A percentile compares a stretch with the other conserved stretches of the same genome.
phyloP scores from a whole-genome alignment of 192 early-diverging fungal genomes.

The Linnemannia exigua region DNA sequence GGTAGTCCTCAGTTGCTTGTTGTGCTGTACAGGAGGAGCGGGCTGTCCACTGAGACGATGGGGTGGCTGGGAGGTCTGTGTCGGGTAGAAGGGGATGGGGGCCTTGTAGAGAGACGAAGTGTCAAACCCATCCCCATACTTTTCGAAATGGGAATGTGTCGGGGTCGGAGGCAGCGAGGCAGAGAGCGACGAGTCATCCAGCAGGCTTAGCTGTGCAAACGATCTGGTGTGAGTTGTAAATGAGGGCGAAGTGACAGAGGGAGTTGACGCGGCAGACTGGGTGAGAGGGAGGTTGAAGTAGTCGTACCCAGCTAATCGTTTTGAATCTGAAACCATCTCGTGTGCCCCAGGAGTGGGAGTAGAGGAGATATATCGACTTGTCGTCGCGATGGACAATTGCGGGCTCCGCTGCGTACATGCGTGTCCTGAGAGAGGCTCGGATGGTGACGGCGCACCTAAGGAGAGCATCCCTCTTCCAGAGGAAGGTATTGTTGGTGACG shows the following conservation, averaged over 20 bases:
- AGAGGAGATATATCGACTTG: not conserved
- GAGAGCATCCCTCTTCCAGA: not conserved
- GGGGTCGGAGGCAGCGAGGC: constrained; percentile 20
- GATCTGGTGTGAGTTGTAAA: not conserved
- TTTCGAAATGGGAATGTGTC: not conserved
- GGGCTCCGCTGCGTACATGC: not conserved
- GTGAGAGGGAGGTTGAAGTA: constrained; percentile 26
- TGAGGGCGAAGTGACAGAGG: constrained; percentile 19
- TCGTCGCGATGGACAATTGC: not conserved
- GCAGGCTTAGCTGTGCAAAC: not conserved
- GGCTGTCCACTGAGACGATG: not conserved
- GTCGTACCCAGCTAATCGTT: constrained; percentile 6
- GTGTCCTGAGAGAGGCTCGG: not conserved
- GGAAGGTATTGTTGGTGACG: not conserved
- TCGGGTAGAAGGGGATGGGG: not conserved
- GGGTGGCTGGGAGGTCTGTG: not conserved
- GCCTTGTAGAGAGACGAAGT: constrained; percentile 8
- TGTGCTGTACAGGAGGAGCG: not conserved
- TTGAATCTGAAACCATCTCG: not conserved
- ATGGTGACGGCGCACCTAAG: not conserved
- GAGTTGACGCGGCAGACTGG: constrained; percentile 6
- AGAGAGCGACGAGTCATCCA: constrained; percentile 8
- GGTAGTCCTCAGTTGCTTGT: constrained; percentile 12
- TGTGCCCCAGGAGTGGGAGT: not conserved
- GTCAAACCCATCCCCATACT: not conserved